These are phyloP conservation scores for Salix dunnii DNA, from an alignment of 345 rosid genomes.

Conservation along the genomic window DNA sequence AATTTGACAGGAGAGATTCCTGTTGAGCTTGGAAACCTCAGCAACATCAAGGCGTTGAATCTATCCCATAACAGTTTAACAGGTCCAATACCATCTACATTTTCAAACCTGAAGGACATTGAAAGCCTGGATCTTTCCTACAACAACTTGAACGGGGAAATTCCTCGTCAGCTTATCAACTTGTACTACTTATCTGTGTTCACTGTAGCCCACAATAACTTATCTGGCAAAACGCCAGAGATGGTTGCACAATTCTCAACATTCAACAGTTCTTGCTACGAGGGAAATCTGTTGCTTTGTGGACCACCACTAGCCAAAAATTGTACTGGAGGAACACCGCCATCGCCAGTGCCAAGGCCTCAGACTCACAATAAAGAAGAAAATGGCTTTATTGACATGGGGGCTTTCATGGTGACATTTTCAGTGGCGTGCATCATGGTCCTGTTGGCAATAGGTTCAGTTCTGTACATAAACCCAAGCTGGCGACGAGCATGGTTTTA, in stretches of 20 bases:
- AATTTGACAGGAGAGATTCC: slow-evolving; percentile 35
- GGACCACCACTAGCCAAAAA: slow-evolving; percentile 19
- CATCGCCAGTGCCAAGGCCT: neutral
- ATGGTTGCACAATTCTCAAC: slow-evolving; percentile 19
- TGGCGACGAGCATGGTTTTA: slow-evolving; percentile 19
- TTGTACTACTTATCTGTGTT: slow-evolving; percentile 6
- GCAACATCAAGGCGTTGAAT: neutral
- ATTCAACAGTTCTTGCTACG: slow-evolving; percentile 15
- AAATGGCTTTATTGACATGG: slow-evolving; percentile 6
- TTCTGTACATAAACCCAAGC: slow-evolving; percentile 3
- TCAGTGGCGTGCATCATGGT: neutral
- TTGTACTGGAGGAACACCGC: neutral
- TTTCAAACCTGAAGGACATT: neutral
- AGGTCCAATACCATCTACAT: slow-evolving; percentile 6
- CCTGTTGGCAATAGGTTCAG: neutral
- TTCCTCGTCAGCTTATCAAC: neutral
- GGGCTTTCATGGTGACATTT: neutral
- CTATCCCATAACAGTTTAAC: slow-evolving; percentile 2
- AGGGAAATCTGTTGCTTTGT: slow-evolving; percentile 24
- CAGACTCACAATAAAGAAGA: neutral
- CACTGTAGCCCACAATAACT: slow-evolving; percentile 37
- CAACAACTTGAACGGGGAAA: slow-evolving; percentile 5
- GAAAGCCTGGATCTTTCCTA: slow-evolving; percentile 27
- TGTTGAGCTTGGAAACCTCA: slow-evolving; percentile 17
- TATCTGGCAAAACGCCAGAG: slow-evolving; percentile 24